Evolutionary conservation across 163 green algal species (phyloP).

Genomic region (Picocystis sp.): DNA sequence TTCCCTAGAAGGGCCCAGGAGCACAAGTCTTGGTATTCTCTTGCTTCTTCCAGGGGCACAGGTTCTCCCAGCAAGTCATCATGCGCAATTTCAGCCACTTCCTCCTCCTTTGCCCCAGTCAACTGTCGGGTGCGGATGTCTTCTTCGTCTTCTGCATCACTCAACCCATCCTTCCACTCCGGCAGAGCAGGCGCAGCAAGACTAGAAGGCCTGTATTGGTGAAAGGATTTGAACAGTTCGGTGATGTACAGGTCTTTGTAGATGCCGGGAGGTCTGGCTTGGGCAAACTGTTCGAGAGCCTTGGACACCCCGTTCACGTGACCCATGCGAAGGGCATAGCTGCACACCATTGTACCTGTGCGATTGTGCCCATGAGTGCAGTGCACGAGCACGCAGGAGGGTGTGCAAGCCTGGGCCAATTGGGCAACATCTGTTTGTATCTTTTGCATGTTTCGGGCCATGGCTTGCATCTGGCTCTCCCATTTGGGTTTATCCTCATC

Average conservation of each 20-base stretch:
- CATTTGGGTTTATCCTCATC: too few species aligned
- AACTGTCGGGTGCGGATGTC: too few species aligned
- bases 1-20: too few species aligned
- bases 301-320: background rate
- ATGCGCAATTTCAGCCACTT: conserved; percentile 7
- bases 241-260: conserved; percentile 93
- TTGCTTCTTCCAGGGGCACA: conserved; percentile 10
- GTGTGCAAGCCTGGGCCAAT: conserved; percentile 3
- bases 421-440: background rate
- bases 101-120: background rate
- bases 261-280: conserved; percentile 66
- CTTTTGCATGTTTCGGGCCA: too few species aligned
- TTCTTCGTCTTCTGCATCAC: too few species aligned
- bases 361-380: conserved; percentile 99
- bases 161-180: too few species aligned
- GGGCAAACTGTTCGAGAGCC: conserved; percentile 33
- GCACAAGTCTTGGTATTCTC: too few species aligned
- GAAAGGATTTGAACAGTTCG: conserved; percentile 32
- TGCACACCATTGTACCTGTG: conserved; percentile 39
- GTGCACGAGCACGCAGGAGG: conserved; percentile 56
- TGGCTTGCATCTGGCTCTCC: too few species aligned
- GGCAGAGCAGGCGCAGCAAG: too few species aligned
- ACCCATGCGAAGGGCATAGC: conserved; percentile 2
- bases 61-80: conserved; percentile 13
- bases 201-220: background rate